A percentile compares a stretch with the other conserved stretches of the same genome.
phyloP scores from a whole-genome alignment of 2,329 filamentous ascomycete species.

The Capronia americana region DNA sequence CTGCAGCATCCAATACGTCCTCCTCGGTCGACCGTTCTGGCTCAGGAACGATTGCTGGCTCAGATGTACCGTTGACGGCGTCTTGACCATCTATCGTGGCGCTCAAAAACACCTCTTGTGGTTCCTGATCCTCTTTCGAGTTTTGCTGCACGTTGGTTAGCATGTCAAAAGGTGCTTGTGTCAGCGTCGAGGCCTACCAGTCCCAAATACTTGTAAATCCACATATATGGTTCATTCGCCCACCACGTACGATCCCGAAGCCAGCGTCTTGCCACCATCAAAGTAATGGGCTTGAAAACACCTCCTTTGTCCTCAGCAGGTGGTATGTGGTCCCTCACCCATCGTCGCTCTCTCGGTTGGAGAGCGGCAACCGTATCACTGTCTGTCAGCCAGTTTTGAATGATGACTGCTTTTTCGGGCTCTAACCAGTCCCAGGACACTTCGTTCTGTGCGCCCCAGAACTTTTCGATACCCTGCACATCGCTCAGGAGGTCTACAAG shows the following conservation, averaged over 20 bases:
- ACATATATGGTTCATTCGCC: neutral
- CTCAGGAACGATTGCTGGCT: neutral
- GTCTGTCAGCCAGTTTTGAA: neutral
- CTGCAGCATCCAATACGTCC: neutral
- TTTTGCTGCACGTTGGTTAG: neutral
- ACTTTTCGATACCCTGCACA: neutral
- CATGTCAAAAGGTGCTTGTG: neutral
- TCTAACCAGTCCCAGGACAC: neutral
- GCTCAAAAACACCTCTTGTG: neutral
- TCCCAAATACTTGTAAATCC: neutral
- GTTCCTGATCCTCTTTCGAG: neutral
- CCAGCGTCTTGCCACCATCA: conserved; percentile 9
- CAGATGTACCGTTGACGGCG: neutral
- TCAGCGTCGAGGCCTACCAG: neutral
- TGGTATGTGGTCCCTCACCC: neutral
- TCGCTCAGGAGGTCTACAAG: neutral
- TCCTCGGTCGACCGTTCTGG: neutral
- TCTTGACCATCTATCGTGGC: neutral
- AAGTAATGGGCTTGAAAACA: conserved; percentile 7
- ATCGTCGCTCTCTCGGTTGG: neutral
- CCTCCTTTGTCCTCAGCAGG: neutral
- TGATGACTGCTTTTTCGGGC: neutral
- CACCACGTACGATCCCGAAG: conserved; percentile 8
- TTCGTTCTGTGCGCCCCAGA: neutral
- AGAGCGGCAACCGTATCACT: neutral